Conservation (phyloP, 2,329 filamentous ascomycete species). For the Colletotrichum horii region DNA sequence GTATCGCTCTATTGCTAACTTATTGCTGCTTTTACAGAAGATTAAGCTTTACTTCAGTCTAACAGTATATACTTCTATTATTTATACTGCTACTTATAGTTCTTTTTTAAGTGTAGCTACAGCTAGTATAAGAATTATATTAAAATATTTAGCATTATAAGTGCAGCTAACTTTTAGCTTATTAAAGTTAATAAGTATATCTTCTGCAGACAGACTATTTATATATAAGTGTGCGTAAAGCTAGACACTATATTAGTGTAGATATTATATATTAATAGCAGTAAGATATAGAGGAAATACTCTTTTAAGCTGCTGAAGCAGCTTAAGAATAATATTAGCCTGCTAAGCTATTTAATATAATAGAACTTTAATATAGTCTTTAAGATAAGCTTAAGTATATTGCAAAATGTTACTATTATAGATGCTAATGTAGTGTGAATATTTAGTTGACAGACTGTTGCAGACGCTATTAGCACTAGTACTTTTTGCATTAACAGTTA, state of each 20-base stretch:
- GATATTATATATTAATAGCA: constrained; percentile 22
- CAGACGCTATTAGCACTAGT: neutral
- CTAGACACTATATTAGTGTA: neutral
- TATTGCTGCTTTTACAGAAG: neutral
- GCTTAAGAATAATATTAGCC: constrained; percentile 26
- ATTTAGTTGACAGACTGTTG: neutral
- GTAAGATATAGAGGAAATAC: constrained; percentile 33
- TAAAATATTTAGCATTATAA: neutral
- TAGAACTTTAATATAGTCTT: constrained; percentile 4
- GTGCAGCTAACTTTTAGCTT: neutral
- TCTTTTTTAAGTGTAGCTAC: neutral
- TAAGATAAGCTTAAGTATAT: neutral
- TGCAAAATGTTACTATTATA: neutral
- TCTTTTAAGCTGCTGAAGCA: constrained; percentile 30
- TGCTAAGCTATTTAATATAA: neutral
- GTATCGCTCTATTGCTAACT: neutral
- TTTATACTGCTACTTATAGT: neutral
- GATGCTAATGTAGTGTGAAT: neutral
- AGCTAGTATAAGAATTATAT: neutral
- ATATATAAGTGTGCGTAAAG: neutral
- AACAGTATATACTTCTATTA: neutral
- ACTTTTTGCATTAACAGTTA: neutral
- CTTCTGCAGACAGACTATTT: neutral
- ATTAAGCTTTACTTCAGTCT: neutral
- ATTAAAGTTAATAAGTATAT: neutral